Percentiles rank a stretch among this genome's conserved stretches.
These are phyloP conservation scores for Calonectria montana DNA, from an alignment of 2,329 filamentous ascomycete genomes.

Conservation along the genomic window DNA sequence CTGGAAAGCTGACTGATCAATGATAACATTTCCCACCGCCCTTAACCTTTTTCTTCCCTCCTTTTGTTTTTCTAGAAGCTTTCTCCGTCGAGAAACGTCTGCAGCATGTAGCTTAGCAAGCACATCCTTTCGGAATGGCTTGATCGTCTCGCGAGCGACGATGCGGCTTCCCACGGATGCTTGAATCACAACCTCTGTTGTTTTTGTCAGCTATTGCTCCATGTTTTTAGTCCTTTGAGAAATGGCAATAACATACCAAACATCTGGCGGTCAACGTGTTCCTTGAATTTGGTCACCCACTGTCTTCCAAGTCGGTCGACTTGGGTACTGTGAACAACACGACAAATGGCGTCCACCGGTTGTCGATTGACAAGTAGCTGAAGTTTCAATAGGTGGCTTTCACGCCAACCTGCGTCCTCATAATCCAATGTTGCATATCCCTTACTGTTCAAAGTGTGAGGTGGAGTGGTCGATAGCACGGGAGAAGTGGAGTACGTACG, in stretches of 20 bases:
- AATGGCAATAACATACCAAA: constrained; percentile 63
- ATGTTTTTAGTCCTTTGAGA: not conserved
- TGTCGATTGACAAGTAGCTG: constrained; percentile 94
- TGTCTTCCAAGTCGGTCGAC: constrained; percentile 81
- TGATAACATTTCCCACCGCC: constrained; percentile 90
- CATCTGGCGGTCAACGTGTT: constrained; percentile 96
- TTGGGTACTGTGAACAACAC: constrained; percentile 87
- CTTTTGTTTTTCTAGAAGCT: constrained; percentile 96
- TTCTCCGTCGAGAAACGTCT: constrained; percentile 84
- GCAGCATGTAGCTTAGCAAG: constrained; percentile 92
- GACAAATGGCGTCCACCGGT: constrained; percentile 93
- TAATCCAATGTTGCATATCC: constrained; percentile 97
- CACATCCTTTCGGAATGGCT: constrained; percentile 96
- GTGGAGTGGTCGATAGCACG: not conserved
- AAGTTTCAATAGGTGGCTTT: constrained; percentile 85
- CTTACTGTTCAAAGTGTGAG: constrained; percentile 60
- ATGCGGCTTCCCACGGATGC: constrained; percentile 85
- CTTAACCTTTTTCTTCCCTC: constrained; percentile 90
- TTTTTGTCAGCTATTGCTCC: constrained; percentile 2
- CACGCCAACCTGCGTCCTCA: constrained; percentile 90
- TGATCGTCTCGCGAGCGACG: constrained; percentile 92
- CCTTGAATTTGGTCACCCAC: constrained; percentile 97
- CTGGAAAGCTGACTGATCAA: constrained; percentile 96
- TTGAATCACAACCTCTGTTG: constrained; percentile 87
- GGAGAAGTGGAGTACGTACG: constrained; percentile 51